Percentiles rank a stretch among this genome's conserved stretches.
These are phyloP conservation scores for Isabelozyma gotoi DNA, from an alignment of 805 yeast species.

Conservation along the genomic window DNA sequence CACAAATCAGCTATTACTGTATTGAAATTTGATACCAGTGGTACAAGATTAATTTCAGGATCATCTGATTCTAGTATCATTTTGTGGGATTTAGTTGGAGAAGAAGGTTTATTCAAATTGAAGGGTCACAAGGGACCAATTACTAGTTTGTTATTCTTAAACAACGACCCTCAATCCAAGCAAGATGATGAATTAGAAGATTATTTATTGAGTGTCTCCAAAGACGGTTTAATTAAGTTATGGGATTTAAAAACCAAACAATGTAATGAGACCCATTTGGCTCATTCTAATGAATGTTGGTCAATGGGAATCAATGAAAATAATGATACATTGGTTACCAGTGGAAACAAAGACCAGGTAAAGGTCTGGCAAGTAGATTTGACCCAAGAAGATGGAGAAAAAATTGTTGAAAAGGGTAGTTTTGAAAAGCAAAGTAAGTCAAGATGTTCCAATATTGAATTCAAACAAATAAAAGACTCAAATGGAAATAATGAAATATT, in stretches of 20 bases:
- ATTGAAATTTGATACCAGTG: constrained; percentile 71
- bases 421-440: constrained; percentile 76
- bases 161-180: constrained; percentile 23
- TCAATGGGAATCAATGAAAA: constrained; percentile 53
- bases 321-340: constrained; percentile 55
- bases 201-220: constrained; percentile 73
- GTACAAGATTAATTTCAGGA: constrained; percentile 85
- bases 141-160: constrained; percentile 65
- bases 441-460: constrained; percentile 61
- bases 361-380: constrained; percentile 81
- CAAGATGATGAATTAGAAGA: constrained; percentile 58
- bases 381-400: constrained; percentile 46
- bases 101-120: constrained; percentile 81
- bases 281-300: constrained; percentile 96
- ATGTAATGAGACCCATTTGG: constrained; percentile 91
- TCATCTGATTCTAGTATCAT: constrained; percentile 81
- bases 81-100: constrained; percentile 94
- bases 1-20: constrained; percentile 78
- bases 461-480: constrained; percentile 31
- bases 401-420: constrained; percentile 56
- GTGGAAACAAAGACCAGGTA: constrained; percentile 78
- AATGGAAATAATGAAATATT: constrained; percentile 49
- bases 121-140: constrained; percentile 88
- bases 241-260: constrained; percentile 93
- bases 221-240: constrained; percentile 87